Evolutionary conservation across 345 rosid genomes (phyloP).

Genomic region (Arabis hirsuta): DNA sequence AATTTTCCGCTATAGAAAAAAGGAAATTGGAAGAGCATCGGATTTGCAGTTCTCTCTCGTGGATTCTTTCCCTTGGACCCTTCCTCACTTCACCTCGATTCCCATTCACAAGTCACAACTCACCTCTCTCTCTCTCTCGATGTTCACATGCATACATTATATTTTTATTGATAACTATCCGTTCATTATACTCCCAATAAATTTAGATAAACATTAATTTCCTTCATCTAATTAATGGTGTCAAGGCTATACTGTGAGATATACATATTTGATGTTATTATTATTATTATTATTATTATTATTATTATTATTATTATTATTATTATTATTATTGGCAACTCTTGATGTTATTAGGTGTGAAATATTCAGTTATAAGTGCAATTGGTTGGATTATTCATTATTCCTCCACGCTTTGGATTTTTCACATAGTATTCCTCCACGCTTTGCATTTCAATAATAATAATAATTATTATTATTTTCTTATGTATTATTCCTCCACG

Average conservation of each 20-base stretch:
- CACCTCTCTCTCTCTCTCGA: constrained; percentile 18
- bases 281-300: too few relatives aligned
- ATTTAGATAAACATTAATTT: not conserved
- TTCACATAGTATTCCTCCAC: too few relatives aligned
- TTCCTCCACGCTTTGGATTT: too few relatives aligned
- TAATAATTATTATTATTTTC: too few relatives aligned
- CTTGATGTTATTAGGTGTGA: too few relatives aligned
- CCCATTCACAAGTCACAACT: constrained; percentile 33
- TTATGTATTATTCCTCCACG: too few relatives aligned
- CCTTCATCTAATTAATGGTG: not conserved
- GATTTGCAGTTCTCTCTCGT: constrained; percentile 56
- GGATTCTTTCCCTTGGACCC: constrained; percentile 60
- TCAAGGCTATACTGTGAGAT: too few relatives aligned
- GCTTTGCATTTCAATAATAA: too few relatives aligned
- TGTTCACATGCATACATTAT: constrained; percentile 33
- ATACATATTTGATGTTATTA: too few relatives aligned
- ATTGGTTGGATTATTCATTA: not conserved
- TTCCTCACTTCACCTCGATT: constrained; percentile 44
- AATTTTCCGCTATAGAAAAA: not conserved
- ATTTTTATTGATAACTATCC: not conserved
- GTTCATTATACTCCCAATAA: not conserved
- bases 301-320: too few relatives aligned
- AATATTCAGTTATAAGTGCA: not conserved
- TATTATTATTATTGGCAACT: too few relatives aligned
- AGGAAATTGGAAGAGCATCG: constrained; percentile 47